Conservation (phyloP, 768 basidiomycete species). For the Termitomyces sp. region DNA sequence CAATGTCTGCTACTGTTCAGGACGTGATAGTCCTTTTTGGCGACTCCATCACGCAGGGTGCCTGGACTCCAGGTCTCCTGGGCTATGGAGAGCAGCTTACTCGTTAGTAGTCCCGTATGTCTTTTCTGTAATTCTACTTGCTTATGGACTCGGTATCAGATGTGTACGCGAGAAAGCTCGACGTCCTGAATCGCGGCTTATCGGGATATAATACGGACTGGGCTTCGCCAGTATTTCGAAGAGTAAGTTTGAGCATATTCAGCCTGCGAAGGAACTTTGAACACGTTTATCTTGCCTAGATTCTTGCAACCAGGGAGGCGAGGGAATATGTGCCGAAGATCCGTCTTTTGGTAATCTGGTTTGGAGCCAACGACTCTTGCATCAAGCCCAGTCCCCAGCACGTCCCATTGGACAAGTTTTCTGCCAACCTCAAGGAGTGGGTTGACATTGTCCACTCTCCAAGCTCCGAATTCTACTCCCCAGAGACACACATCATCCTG, state of each 20-base stretch:
- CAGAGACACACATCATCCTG: constrained; percentile 69
- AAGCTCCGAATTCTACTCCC: constrained; percentile 60
- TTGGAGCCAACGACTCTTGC: constrained; percentile 85
- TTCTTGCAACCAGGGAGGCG: constrained; percentile 50
- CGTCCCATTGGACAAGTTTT: constrained; percentile 65
- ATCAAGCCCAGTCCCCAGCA: constrained; percentile 64
- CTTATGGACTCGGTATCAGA: constrained; percentile 33
- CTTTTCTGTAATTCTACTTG: background rate
- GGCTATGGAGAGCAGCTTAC: constrained; percentile 70
- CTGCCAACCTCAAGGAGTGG: constrained; percentile 57
- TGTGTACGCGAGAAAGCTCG: constrained; percentile 73
- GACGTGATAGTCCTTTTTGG: constrained; percentile 75
- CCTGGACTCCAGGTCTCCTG: constrained; percentile 43
- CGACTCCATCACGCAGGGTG: constrained; percentile 75
- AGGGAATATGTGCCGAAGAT: constrained; percentile 50
- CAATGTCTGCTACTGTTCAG: constrained; percentile 54
- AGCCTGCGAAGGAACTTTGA: background rate
- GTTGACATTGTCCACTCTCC: constrained; percentile 59
- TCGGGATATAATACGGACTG: constrained; percentile 86
- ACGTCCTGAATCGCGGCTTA: constrained; percentile 82
- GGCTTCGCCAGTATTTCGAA: constrained; percentile 75
- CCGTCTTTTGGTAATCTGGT: constrained; percentile 81
- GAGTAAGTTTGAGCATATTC: constrained; percentile 36
- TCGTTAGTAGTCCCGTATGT: constrained; percentile 33
- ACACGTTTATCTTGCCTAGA: constrained; percentile 28